These are phyloP conservation scores for Baorangia bicolor DNA, from an alignment of 768 basidiomycete genomes.

Conservation along the genomic window DNA sequence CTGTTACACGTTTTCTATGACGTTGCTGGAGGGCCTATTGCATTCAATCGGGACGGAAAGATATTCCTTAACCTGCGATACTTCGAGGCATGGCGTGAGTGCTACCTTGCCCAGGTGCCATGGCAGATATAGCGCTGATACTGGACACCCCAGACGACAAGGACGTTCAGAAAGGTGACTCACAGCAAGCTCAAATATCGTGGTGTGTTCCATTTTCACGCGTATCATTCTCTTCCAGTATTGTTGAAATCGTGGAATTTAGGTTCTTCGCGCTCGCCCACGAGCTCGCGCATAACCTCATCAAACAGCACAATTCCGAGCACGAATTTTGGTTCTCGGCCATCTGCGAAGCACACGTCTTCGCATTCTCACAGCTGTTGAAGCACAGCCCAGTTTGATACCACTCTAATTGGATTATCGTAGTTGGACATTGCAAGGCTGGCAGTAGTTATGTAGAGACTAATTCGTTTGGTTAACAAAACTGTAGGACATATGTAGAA, in stretches of 20 bases:
- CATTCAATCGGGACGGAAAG: conserved; percentile 86
- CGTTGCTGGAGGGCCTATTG: conserved; percentile 69
- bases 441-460: too few species aligned
- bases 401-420: too few species aligned
- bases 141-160: background rate
- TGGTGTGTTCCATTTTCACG: background rate
- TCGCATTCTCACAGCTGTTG: background rate
- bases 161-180: background rate
- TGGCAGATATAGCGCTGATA: background rate
- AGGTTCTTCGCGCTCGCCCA: conserved; percentile 1
- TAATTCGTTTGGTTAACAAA: too few species aligned
- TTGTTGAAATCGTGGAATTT: background rate
- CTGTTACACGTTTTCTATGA: conserved; percentile 87
- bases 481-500: too few species aligned
- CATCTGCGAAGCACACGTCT: background rate
- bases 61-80: conserved; percentile 85
- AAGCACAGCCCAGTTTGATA: too few species aligned
- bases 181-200: background rate
- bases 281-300: background rate
- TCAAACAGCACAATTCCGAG: background rate
- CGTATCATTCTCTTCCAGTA: background rate
- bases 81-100: conserved; percentile 81
- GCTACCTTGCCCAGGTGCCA: background rate
- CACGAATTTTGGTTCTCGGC: background rate
- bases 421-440: too few species aligned